These are phyloP conservation scores for Xeromyces bisporus DNA, from an alignment of 495 filamentous ascomycete genomes.

Conservation along the genomic window DNA sequence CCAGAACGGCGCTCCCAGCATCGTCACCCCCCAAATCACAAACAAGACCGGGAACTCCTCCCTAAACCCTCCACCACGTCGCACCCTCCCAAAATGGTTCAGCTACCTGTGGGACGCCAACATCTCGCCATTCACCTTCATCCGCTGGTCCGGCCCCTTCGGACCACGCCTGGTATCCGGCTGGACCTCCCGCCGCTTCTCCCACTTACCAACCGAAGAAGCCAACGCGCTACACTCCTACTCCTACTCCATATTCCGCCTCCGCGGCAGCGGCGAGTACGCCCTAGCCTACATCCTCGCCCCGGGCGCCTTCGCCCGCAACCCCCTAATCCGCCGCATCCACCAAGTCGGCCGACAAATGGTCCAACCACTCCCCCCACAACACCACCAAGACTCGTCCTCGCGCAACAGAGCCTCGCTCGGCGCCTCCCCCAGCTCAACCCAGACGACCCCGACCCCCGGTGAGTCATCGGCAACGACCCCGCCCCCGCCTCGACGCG, in stretches of 20 bases:
- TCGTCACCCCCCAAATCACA: neutral
- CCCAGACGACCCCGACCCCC: slow-evolving; percentile 1
- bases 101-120: slow-evolving; percentile 94
- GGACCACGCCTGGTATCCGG: slow-evolving; percentile 85
- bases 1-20: neutral
- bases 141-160: slow-evolving; percentile 80
- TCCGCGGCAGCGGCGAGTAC: slow-evolving; percentile 88
- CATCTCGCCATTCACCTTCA: slow-evolving; percentile 79
- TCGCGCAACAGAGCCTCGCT: slow-evolving; percentile 4
- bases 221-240: slow-evolving; percentile 77
- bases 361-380: slow-evolving; percentile 16
- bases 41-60: slow-evolving; percentile 7
- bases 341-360: slow-evolving; percentile 65
- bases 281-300: slow-evolving; percentile 84
- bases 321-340: slow-evolving; percentile 72
- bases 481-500: slow-evolving; percentile 22
- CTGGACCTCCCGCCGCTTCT: slow-evolving; percentile 86
- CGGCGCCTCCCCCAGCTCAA: slow-evolving; percentile 2
- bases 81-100: slow-evolving; percentile 67
- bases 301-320: slow-evolving; percentile 81
- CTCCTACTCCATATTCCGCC: slow-evolving; percentile 84
- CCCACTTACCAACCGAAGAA: slow-evolving; percentile 67
- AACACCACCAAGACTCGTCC: slow-evolving; percentile 7
- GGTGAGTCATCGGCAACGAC: slow-evolving; percentile 5
- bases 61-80: slow-evolving; percentile 30